A percentile compares a stretch with the other conserved stretches of the same genome.
These are phyloP conservation scores for Lasiosphaeria hispida DNA, from an alignment of 495 filamentous ascomycete species.

Conservation along the genomic window DNA sequence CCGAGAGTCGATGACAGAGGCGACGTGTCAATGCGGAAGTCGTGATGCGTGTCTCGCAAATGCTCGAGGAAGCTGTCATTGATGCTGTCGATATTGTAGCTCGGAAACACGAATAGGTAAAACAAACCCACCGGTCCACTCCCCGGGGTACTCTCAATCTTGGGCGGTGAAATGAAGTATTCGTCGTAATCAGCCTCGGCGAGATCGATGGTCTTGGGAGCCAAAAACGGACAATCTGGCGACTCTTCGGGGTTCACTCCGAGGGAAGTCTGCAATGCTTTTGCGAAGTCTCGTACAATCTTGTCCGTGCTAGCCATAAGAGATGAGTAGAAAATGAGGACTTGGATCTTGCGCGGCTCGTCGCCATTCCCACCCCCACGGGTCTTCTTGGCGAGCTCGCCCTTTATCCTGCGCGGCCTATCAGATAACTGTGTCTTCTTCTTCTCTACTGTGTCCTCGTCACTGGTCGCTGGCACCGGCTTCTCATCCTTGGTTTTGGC, in stretches of 20 bases:
- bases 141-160: conserved; percentile 35
- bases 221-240: conserved; percentile 42
- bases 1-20: conserved; percentile 73
- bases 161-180: conserved; percentile 70
- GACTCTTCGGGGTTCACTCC: conserved; percentile 5
- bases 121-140: conserved; percentile 55
- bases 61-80: conserved; percentile 79
- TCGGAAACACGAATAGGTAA: conserved; percentile 79
- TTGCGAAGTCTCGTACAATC: conserved; percentile 56
- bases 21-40: conserved; percentile 91
- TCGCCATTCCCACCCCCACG: conserved; percentile 20
- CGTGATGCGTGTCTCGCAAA: conserved; percentile 85
- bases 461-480: conserved; percentile 5
- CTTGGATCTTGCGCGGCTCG: conserved; percentile 56
- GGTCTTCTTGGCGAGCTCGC: conserved; percentile 37
- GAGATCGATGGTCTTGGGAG: conserved; percentile 71
- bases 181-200: conserved; percentile 88
- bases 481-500: neutral
- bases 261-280: conserved; percentile 31
- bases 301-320: conserved; percentile 76
- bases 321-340: conserved; percentile 83
- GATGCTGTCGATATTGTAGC: conserved; percentile 89
- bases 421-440: conserved; percentile 16
- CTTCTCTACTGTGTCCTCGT: conserved; percentile 14
- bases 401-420: conserved; percentile 51